phyloP scores from a whole-genome alignment of 768 basidiomycete genomes.

The Naematelia encephala region DNA sequence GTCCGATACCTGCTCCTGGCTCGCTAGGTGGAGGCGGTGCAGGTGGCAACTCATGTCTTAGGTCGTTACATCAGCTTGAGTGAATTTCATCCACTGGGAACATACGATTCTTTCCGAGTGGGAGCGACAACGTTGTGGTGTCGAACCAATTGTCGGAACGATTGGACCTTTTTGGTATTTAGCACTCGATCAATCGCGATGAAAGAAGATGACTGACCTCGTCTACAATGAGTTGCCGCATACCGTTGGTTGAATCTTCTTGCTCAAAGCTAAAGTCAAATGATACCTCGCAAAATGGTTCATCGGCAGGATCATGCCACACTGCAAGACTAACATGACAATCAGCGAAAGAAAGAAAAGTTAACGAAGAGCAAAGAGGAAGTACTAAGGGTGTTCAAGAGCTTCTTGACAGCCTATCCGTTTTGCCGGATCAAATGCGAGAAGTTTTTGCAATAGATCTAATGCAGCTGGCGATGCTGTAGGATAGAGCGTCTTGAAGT shows the following conservation, averaged over 20 bases:
- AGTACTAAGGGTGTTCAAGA: slow-evolving; percentile 79
- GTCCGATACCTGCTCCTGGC: slow-evolving; percentile 44
- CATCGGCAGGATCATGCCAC: slow-evolving; percentile 97
- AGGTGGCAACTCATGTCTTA: slow-evolving; percentile 38
- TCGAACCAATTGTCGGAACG: slow-evolving; percentile 85
- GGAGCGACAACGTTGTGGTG: slow-evolving; percentile 67
- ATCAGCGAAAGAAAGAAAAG: slow-evolving; percentile 78
- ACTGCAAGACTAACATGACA: slow-evolving; percentile 61
- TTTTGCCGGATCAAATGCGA: slow-evolving; percentile 94
- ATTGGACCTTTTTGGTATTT: slow-evolving; percentile 13
- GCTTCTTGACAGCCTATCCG: slow-evolving; percentile 96
- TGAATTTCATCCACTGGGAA: not conserved
- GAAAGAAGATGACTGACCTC: slow-evolving; percentile 60
- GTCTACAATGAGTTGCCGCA: slow-evolving; percentile 91
- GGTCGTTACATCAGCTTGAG: not conserved
- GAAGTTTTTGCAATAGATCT: slow-evolving; percentile 83
- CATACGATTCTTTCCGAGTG: slow-evolving; percentile 36
- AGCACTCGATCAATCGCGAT: not conserved
- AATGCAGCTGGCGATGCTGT: slow-evolving; percentile 90
- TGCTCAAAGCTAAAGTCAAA: slow-evolving; percentile 97
- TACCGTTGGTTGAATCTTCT: slow-evolving; percentile 93
- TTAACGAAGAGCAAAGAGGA: slow-evolving; percentile 68
- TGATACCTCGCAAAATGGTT: slow-evolving; percentile 74
- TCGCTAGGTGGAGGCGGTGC: slow-evolving; percentile 26
- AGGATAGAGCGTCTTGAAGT: slow-evolving; percentile 87